Evolutionary conservation across 140 eudicot genomes (phyloP), one percentile per base, ranked within the genome.

Genomic region (Flaveria floridana): DNA sequence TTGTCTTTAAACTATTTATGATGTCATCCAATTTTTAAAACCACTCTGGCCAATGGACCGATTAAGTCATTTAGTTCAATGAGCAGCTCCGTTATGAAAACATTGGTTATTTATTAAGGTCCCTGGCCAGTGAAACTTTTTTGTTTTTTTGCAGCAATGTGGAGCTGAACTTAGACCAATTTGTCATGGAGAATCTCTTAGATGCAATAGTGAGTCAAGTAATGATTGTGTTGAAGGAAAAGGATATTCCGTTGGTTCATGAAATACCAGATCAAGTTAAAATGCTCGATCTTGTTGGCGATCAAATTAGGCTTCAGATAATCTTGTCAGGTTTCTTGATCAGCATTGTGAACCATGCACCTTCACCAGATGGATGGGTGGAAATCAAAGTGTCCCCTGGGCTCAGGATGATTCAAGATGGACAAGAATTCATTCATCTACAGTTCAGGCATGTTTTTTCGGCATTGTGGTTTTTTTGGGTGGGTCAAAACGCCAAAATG

Each of bases 161-260:
- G 84, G 81, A 85, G 82, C 87, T 89, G 55, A 81, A 81, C 37
- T 11, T 80, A 80, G 87, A 83, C 65, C 87, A 81, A 23, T 85
- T 89, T 83, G 70, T 71, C n/a, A 50, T 89, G 84, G 92, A 85
- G 59, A 85, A 77, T 83, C 79, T 89, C 50, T 65, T 87, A 41
- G 85, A 85, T 75, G 90, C 92, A 2, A 61, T 89, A 41, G 85
- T 87, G 77, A 86, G 96, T 41, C 92, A 89, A 85, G 90, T 74
- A 42, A 89, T 89, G 92, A 67, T 81, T 0, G 76, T 81, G 73
- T 66, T 89, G 66, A 86, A 78, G 63, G 89, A 87, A 80, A 89
- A 83, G 81, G 76, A 72, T 3, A 77, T 89, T 61, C 96, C 78
- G 10, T 62, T 89, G 13, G 26, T 86, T 70, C 89, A 79, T 50